Conservation (phyloP, 352 stramenopile genomes). For the Pythium coloratum region DNA sequence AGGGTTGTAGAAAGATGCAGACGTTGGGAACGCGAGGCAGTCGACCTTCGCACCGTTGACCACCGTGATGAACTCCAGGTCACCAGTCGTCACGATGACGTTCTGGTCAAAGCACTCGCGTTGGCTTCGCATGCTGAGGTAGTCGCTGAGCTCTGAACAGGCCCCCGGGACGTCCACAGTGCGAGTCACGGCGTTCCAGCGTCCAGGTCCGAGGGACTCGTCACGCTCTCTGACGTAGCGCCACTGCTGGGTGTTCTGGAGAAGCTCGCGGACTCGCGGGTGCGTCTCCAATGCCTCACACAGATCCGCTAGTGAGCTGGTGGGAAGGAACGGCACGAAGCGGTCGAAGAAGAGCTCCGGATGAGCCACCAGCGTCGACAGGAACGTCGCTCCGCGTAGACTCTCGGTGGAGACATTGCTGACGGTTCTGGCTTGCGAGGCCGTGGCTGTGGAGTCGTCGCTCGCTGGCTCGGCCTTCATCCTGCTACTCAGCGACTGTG, state of each 20-base stretch:
- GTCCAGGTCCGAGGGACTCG: neutral
- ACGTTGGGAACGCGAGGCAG: conserved; percentile 66
- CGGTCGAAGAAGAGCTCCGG: conserved; percentile 22
- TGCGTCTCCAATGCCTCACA: conserved; percentile 10
- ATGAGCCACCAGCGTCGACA: conserved; percentile 1
- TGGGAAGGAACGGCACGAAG: conserved; percentile 8
- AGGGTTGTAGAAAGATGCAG: conserved; percentile 38
- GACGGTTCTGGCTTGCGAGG: neutral
- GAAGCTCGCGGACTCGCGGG: neutral
- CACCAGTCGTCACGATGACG: conserved; percentile 40
- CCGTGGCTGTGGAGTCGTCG: neutral
- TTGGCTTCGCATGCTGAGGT: conserved; percentile 45
- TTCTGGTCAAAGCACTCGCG: conserved; percentile 37
- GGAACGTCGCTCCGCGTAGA: conserved; percentile 5
- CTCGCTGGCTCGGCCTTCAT: neutral
- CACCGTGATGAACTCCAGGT: conserved; percentile 41
- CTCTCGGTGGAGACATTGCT: too few species aligned
- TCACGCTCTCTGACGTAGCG: conserved; percentile 14
- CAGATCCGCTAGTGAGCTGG: conserved; percentile 7
- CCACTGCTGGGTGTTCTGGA: conserved; percentile 16
- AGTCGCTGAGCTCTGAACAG: conserved; percentile 34
- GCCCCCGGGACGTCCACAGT: conserved; percentile 14
- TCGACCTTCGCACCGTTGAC: conserved; percentile 39
- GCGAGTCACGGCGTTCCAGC: neutral
- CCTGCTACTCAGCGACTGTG: neutral